Evolutionary conservation across 805 yeast genomes (phyloP), one percentile per base, ranked within the genome.

Genomic region (Debaryomyces prosopidis): DNA sequence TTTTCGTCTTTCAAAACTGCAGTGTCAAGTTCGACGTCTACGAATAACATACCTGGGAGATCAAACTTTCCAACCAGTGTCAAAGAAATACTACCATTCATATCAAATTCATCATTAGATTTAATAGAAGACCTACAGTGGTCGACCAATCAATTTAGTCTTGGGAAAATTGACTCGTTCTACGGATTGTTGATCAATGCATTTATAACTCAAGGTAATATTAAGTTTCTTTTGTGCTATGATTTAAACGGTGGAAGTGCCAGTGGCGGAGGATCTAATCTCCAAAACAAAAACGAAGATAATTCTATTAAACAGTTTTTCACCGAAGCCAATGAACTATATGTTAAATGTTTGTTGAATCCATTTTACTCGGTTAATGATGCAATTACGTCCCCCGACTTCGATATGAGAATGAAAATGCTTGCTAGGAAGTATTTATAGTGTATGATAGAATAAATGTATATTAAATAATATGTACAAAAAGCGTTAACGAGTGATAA

Each of bases 81-180:
- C 62, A 77, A 78, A 54, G 96, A 92, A 58, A 68, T 92, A 31
- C 83, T 86, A 53, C 97, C 97, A 17, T 92, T 90, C 58, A 83
- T 94, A 23, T 78, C 91, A 30, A 96, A 94, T 59, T 80, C 97
- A 1, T 82, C 98, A 2, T 66, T 94, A 31, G 99, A 94, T 63
- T 75, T 94, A n/a, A 82, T 94, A 0, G 97, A 94, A 51, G 96
- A 91, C 55, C 66, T 82, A 2, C 97, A 90, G 60, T 90, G 96
- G 92, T 78, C 80, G 39, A 73, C 80, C 8, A 80, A 75, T 50
- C 73, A 77, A 36, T 73, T 86, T 50, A 85, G 87, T 58, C 68
- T 90, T 50, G 91, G 92, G 38, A 80, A 80, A 37, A 80, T 92
- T 15, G 99, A 94, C 66, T 82, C 84, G 31, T 92, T 89, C 63